Conservation (phyloP, 305 asterid genomes). For the Rubia peregrina region DNA sequence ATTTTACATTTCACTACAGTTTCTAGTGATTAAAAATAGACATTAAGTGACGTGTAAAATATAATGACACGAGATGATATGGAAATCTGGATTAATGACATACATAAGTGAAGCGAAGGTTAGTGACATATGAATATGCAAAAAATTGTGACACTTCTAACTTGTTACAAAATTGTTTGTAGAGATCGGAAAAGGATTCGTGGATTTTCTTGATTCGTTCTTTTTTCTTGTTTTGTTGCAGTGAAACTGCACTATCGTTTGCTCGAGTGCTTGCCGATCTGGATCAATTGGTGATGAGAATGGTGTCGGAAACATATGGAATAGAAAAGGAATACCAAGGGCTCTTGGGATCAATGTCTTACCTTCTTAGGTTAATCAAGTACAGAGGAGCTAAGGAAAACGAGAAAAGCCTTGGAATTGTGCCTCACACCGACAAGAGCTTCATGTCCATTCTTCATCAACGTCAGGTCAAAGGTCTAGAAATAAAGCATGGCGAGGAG, state of each 20-base stretch:
- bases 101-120: too few species aligned
- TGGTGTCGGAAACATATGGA: slow-evolving; percentile 58
- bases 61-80: too few species aligned
- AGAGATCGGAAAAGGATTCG: too few species aligned
- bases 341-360: slow-evolving; percentile 33
- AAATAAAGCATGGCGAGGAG: slow-evolving; percentile 51
- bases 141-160: too few species aligned
- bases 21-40: too few species aligned
- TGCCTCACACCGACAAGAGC: slow-evolving; percentile 69
- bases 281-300: slow-evolving; percentile 43
- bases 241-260: slow-evolving; percentile 37
- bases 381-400: slow-evolving; percentile 34
- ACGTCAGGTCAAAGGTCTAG: slow-evolving; percentile 53
- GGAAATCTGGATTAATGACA: too few species aligned
- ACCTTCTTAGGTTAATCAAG: slow-evolving; percentile 51
- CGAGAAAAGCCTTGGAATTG: slow-evolving; percentile 48
- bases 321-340: slow-evolving; percentile 42
- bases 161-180: too few species aligned
- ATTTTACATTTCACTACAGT: too few species aligned
- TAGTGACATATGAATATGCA: too few species aligned
- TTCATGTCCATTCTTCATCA: slow-evolving; percentile 68
- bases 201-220: not conserved
- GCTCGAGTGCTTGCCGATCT: slow-evolving; percentile 44
- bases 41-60: too few species aligned
- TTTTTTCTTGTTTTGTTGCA: not conserved